Evolutionary conservation across 768 basidiomycete species (phyloP).

Genomic region (Mycena haematopus): DNA sequence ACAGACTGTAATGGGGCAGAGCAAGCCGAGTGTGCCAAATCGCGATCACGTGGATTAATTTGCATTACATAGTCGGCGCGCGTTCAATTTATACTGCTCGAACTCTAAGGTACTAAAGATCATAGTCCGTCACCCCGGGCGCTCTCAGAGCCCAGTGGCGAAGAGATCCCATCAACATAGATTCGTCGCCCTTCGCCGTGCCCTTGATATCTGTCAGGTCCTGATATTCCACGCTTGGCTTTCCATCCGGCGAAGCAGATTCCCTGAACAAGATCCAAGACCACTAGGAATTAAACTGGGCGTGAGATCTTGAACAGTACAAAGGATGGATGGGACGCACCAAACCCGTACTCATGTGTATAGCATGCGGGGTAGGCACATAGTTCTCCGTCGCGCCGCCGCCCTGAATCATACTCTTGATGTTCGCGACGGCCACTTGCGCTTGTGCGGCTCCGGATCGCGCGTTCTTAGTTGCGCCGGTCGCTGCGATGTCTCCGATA

Average conservation of each 20-base stretch:
- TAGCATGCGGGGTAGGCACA: conserved; percentile 41
- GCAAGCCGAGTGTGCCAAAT: neutral
- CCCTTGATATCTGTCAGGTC: conserved; percentile 18
- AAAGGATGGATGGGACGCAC: conserved; percentile 33
- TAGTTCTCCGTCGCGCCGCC: conserved; percentile 39
- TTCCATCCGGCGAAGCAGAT: conserved; percentile 21
- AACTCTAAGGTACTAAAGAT: too few species aligned
- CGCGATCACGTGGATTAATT: conserved; percentile 14
- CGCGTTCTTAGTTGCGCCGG: conserved; percentile 54
- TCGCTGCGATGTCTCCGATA: conserved; percentile 56
- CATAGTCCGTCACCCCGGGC: conserved; percentile 29
- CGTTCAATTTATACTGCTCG: neutral
- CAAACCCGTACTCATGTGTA: conserved; percentile 53
- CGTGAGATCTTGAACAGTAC: conserved; percentile 5
- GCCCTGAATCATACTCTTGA: conserved; percentile 42
- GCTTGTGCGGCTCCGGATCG: conserved; percentile 46
- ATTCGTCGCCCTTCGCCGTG: conserved; percentile 26
- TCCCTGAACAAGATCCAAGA: conserved; percentile 33
- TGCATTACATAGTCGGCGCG: neutral
- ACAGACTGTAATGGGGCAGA: neutral
- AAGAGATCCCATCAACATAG: conserved; percentile 20
- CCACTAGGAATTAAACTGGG: conserved; percentile 27
- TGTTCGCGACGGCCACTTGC: conserved; percentile 48
- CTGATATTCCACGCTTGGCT: conserved; percentile 26
- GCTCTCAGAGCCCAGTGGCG: conserved; percentile 33